A percentile compares a stretch with the other conserved stretches of the same genome.
Evolutionary conservation across 2,329 filamentous ascomycete genomes (phyloP).

Genomic region (Fusarium papillatum): DNA sequence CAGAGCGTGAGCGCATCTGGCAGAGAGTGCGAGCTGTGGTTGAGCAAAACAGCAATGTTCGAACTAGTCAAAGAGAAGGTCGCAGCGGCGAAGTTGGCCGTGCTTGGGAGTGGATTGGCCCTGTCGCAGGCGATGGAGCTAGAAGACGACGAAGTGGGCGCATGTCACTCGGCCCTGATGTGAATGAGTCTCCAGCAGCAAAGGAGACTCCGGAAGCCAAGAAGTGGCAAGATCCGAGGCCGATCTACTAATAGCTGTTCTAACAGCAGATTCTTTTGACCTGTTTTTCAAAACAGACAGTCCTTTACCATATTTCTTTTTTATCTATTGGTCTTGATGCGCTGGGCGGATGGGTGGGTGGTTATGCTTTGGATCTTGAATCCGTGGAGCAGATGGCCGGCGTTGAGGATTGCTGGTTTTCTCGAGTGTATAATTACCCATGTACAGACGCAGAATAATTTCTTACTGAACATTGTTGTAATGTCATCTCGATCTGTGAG

Average conservation of each 20-base stretch:
- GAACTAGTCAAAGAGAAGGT: constrained; percentile 79
- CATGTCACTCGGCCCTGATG: constrained; percentile 60
- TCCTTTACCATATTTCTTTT: constrained; percentile 33
- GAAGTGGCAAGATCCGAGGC: constrained; percentile 59
- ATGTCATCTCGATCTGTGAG: background rate
- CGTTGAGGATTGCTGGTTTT: constrained; percentile 35
- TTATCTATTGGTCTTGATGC: constrained; percentile 22
- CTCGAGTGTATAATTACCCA: constrained; percentile 26
- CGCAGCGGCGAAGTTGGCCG: constrained; percentile 74
- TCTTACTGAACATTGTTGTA: constrained; percentile 4
- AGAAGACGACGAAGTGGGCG: constrained; percentile 65
- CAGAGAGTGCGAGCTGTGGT: constrained; percentile 85
- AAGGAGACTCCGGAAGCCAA: constrained; percentile 44
- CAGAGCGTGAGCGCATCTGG: constrained; percentile 87
- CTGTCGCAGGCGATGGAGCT: constrained; percentile 59
- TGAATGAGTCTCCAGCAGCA: constrained; percentile 51
- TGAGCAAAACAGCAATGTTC: constrained; percentile 93
- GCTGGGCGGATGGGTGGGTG: constrained; percentile 5
- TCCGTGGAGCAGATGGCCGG: constrained; percentile 33
- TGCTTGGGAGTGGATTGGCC: constrained; percentile 80
- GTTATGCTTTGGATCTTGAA: constrained; percentile 31
- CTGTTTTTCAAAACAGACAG: background rate
- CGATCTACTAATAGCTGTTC: constrained; percentile 52
- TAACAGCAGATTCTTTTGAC: constrained; percentile 11
- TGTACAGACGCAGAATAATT: constrained; percentile 23